Percentiles rank a stretch among this genome's conserved stretches.
Evolutionary conservation across 768 basidiomycete species (phyloP).

Genomic region (Mycena polygramma): DNA sequence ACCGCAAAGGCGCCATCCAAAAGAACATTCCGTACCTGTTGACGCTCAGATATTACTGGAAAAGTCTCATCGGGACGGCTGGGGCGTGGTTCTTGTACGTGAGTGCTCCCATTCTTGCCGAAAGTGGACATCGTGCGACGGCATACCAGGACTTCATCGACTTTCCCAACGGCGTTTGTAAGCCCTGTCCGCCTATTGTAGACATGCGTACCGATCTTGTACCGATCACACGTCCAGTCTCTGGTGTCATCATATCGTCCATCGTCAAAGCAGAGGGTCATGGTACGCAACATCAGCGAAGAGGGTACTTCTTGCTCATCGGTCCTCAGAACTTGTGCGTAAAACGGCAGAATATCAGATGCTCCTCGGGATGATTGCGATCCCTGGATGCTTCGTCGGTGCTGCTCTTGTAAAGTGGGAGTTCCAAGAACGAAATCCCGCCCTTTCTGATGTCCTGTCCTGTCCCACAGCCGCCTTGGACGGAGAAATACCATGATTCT

Average conservation of each 20-base stretch:
- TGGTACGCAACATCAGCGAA: constrained; percentile 3
- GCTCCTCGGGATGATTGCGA: constrained; percentile 69
- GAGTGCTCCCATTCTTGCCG: constrained; percentile 55
- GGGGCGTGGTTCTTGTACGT: constrained; percentile 85
- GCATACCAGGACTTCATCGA: constrained; percentile 51
- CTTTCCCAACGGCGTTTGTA: constrained; percentile 81
- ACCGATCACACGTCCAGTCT: constrained; percentile 46
- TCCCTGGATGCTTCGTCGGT: constrained; percentile 72
- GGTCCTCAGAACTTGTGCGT: constrained; percentile 32
- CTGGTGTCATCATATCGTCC: constrained; percentile 63
- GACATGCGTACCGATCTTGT: background rate
- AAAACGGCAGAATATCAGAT: constrained; percentile 78
- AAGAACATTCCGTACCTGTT: constrained; percentile 74
- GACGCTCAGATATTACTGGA: constrained; percentile 76
- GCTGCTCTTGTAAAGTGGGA: constrained; percentile 48
- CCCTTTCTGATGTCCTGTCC: constrained; percentile 38
- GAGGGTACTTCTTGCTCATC: background rate
- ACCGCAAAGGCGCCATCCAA: constrained; percentile 75
- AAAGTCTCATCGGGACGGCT: constrained; percentile 74
- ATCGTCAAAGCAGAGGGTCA: constrained; percentile 33
- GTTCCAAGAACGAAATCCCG: constrained; percentile 48
- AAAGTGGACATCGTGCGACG: constrained; percentile 3
- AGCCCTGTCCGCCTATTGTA: constrained; percentile 28
- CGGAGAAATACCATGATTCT: constrained; percentile 66
- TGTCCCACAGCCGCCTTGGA: constrained; percentile 61